Evolutionary conservation across 2,329 filamentous ascomycete species (phyloP), one percentile per base, ranked within the genome.

Genomic region (Stachybotrys chartarum): DNA sequence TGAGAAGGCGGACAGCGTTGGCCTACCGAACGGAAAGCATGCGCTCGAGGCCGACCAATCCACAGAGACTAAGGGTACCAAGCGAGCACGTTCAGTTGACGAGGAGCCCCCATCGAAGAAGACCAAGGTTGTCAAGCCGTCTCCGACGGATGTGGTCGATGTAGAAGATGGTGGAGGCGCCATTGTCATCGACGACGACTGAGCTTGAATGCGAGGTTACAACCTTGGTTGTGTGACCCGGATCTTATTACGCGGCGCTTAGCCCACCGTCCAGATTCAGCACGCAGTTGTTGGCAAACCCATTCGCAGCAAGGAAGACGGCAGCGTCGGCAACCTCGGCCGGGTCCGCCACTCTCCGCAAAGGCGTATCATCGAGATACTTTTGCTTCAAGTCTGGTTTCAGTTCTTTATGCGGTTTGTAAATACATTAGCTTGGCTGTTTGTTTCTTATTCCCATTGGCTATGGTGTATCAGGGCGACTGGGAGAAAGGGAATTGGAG

Each of bases 181-280:
- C 18, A 89, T 90, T 61, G 64, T 88, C 57, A 89, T 91, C 65
- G 80, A 85, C 56, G 82, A 86, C 67, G 79, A 84, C 61, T 84
- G 68, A 78, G 54, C 49, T 24, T 39, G 51, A 7, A 12, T 31
- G 30, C 7, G 30, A 16, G 30, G 52, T 24, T 24, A 24, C 24
- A 24, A 24, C 35, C 35, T 10, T 42, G 35, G 14, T 10, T 10
- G 35, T 5, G 14, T 42, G 35, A 10, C 14, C 35, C 5, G 35
- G 14, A 42, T 42, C 10, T 30, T 53, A 54, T 55, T 68, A 88
- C 63, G 71, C 71, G 52, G 88, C 88, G 69, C 88, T 91, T 61
- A 95, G 70, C 1, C 91, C 91, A 16, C 91, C 91, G 70, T 96
- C 91, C 31, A 96, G 77, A 68, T 92, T 94, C 53, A 96, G 77